These are phyloP conservation scores for Conringia planisiliqua DNA, from an alignment of 345 rosid species.

Conservation along the genomic window DNA sequence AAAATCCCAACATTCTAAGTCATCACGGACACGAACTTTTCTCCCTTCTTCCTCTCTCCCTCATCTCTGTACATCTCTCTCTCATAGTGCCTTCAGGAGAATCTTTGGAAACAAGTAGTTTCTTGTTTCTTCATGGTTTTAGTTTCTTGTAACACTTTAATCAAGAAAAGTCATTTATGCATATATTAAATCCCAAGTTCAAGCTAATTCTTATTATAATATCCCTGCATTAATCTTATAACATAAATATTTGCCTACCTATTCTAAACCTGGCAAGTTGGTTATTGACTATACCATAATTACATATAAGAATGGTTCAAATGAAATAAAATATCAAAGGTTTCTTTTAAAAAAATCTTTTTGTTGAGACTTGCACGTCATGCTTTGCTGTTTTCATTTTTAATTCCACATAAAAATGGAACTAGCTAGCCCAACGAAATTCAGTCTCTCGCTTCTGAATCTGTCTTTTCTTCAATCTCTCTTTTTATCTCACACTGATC, in stretches of 20 bases:
- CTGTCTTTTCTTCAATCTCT: neutral
- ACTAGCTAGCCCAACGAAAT: slow-evolving; percentile 4
- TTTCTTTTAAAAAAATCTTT: neutral
- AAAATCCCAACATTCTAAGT: neutral
- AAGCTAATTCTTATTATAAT: neutral
- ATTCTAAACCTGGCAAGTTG: slow-evolving; percentile 13
- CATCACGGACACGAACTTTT: neutral
- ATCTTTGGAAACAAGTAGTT: neutral
- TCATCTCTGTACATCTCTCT: neutral
- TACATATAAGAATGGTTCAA: neutral
- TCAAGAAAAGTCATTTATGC: neutral
- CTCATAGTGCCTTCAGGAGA: neutral
- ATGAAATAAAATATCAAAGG: neutral
- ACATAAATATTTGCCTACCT: neutral
- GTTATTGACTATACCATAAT: neutral
- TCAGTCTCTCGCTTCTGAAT: neutral
- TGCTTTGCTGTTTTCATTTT: neutral
- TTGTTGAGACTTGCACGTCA: slow-evolving; percentile 31
- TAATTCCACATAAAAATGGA: neutral
- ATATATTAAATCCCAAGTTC: neutral
- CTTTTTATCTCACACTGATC: neutral
- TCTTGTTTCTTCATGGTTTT: neutral
- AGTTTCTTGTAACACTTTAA: neutral
- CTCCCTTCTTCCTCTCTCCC: too few species aligned
- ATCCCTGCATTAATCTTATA: neutral